These are phyloP conservation scores for Chamaecrista fasciculata DNA, from an alignment of 306 rosid genomes.

Conservation along the genomic window DNA sequence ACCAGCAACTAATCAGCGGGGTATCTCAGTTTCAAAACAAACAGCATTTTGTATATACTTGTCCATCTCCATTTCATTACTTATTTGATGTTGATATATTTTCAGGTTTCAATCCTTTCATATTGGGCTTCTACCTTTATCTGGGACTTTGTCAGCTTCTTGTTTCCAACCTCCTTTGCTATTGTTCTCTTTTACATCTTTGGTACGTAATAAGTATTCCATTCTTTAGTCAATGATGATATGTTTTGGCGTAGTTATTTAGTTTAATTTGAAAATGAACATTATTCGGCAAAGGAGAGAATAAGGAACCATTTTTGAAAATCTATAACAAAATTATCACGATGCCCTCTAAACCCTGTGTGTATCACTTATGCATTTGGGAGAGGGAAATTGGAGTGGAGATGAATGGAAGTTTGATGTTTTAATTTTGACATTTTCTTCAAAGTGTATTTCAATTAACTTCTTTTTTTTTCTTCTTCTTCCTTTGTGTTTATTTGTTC, in stretches of 20 bases:
- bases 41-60: background rate
- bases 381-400: too few species aligned
- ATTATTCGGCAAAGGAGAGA: background rate
- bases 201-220: slow-evolving; percentile 69
- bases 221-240: background rate
- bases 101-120: slow-evolving; percentile 80
- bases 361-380: too few species aligned
- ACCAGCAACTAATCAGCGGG: slow-evolving; percentile 96
- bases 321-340: background rate
- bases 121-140: slow-evolving; percentile 86
- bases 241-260: slow-evolving; percentile 12
- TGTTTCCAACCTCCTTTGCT: slow-evolving; percentile 79
- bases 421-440: too few species aligned
- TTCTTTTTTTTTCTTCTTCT: too few species aligned
- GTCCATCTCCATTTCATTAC: slow-evolving; percentile 5
- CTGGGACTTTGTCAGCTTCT: slow-evolving; percentile 96
- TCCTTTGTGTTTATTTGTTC: too few species aligned
- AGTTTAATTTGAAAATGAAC: background rate
- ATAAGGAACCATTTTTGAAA: background rate
- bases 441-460: too few species aligned
- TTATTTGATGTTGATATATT: slow-evolving; percentile 29
- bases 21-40: slow-evolving; percentile 42
- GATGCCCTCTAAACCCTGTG: background rate
- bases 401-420: too few species aligned
- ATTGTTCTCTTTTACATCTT: slow-evolving; percentile 73